Percentiles rank a stretch among this genome's conserved stretches.
phyloP scores from a whole-genome alignment of 176 grass and related monocot species.

The Raddia distichophylla region DNA sequence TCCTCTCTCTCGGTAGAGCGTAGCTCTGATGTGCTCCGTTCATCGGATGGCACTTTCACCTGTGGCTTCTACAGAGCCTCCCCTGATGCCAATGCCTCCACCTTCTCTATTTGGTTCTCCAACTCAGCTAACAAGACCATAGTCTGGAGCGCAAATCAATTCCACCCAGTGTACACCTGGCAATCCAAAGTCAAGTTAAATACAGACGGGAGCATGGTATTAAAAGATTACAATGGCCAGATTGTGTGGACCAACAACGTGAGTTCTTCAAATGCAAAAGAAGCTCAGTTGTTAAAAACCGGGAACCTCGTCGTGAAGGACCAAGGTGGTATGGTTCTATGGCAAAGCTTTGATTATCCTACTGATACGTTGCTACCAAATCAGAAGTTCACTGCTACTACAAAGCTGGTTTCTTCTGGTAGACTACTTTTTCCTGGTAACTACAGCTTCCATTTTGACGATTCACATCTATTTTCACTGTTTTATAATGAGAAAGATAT shows the following conservation, averaged over 20 bases:
- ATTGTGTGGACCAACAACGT: conserved; percentile 42
- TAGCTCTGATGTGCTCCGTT: conserved; percentile 28
- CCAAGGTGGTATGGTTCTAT: conserved; percentile 13
- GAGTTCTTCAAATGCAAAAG: background rate
- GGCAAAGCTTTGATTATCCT: conserved; percentile 56
- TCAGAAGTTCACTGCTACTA: conserved; percentile 40
- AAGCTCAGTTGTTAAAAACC: conserved; percentile 19
- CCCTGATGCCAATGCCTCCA: conserved; percentile 36
- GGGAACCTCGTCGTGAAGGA: conserved; percentile 47
- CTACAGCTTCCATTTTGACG: conserved; percentile 56
- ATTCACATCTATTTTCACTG: conserved; percentile 38
- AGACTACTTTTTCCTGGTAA: conserved; percentile 38
- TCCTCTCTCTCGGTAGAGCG: conserved; percentile 22
- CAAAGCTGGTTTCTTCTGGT: conserved; percentile 39
- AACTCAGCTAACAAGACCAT: background rate
- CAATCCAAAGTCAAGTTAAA: conserved; percentile 39
- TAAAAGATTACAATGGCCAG: conserved; percentile 38
- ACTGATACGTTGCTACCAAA: conserved; percentile 50
- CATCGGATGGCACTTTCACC: conserved; percentile 32
- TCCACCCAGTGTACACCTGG: conserved; percentile 41
- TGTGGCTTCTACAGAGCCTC: conserved; percentile 47
- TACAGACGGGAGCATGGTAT: conserved; percentile 30
- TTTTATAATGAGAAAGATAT: conserved; percentile 44
- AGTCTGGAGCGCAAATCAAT: conserved; percentile 38
- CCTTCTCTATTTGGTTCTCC: conserved; percentile 51